Base-by-base conservation (phyloP, 495 filamentous ascomycete species). In the Podospora didyma region DNA sequence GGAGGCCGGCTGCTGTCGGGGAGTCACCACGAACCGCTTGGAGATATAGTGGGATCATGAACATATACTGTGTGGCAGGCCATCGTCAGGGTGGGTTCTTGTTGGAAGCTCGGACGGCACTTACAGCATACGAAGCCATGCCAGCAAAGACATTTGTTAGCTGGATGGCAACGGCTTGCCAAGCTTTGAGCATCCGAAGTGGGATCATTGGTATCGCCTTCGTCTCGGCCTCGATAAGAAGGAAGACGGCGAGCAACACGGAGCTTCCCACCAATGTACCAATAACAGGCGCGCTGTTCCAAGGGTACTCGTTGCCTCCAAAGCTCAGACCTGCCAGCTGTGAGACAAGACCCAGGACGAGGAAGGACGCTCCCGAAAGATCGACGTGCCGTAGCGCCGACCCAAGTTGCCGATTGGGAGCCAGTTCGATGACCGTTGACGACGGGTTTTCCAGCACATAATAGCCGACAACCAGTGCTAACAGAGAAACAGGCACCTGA, bases 201-300 rank as follows among this genome's bases (percentile, higher is more conserved):
- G 83, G 84, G 48, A 87, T 85, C 26, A 86, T 71, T 1, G 84
- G 83, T n/a, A 82, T 76, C 2, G 83, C 81, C n/a, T 69, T 75
- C 2, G 83, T 87, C 16, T 64, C 79, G 3, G 79, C 73, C 64
- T 87, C 84, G 2, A 85, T 69, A n/a, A 66, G 41, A 4, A 86
- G 49, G 56, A 86, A 87, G 0, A 71, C 53, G 1, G 51, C 71
- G 6, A 86, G 64, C 11, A 86, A 65, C 0, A 77, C 53, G 0
- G 78, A 31, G 57, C 84, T 87, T 3, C 63, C 76, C 0, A 77
- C 63, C 7, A 87, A 60, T 0, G 77, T 75, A 2, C 60, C n/a
- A 24, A 83, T 68, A 0, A 86, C 83, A 69, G 76, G 74, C 20
- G 62, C 47, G 48, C 78, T 78, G 1, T 54, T 73, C 84, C 84